These are phyloP conservation scores for Talaromyces rugulosus DNA, from an alignment of 2,329 filamentous ascomycete species.

Conservation along the genomic window DNA sequence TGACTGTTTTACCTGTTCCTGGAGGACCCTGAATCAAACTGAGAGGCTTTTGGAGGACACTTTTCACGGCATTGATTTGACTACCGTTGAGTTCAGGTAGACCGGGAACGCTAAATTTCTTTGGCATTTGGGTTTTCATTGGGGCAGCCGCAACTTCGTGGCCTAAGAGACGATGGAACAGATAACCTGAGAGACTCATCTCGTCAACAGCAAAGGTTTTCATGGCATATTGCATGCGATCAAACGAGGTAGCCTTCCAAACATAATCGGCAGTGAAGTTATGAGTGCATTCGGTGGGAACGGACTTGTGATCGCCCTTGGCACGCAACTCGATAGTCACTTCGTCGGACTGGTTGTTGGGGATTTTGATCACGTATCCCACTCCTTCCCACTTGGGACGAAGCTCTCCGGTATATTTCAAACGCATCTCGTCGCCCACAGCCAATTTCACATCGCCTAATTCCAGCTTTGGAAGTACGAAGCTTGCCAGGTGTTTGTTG, in stretches of 20 bases:
- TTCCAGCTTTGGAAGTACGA: conserved; percentile 93
- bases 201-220: conserved; percentile 98
- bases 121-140: conserved; percentile 92
- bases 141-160: conserved; percentile 92
- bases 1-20: conserved; percentile 97
- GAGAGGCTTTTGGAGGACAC: conserved; percentile 85
- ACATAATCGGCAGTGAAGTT: conserved; percentile 99
- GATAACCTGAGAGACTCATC: conserved; percentile 97
- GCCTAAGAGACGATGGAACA: conserved; percentile 93
- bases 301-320: conserved; percentile 91
- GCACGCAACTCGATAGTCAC: conserved; percentile 92
- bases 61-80: conserved; percentile 94
- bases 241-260: conserved; percentile 98
- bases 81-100: conserved; percentile 92
- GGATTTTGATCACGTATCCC: conserved; percentile 98
- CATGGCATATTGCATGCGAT: conserved; percentile 99
- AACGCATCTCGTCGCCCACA: conserved; percentile 95
- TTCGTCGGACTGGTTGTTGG: conserved; percentile 97
- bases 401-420: conserved; percentile 93
- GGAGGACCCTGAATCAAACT: conserved; percentile 96
- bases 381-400: conserved; percentile 94
- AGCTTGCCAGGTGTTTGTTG: conserved; percentile 94
- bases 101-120: conserved; percentile 93
- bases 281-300: conserved; percentile 92
- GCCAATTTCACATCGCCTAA: conserved; percentile 96